Percentiles rank a stretch among this genome's conserved stretches.
Conservation (phyloP, 164 flowering plant genomes). For the Annona cherimola region DNA sequence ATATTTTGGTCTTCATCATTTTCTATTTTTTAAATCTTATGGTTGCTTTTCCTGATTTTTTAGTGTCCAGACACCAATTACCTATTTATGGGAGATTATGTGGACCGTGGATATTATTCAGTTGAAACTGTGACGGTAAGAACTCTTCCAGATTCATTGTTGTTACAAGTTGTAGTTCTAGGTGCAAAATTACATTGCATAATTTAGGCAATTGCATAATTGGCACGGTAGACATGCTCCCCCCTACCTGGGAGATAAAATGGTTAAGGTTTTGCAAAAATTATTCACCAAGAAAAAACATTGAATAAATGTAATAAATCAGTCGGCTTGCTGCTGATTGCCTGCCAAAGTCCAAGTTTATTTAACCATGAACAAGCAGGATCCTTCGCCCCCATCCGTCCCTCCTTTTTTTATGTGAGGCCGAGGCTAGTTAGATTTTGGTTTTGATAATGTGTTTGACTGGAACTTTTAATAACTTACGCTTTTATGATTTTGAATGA, state of each 20-base stretch:
- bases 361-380: background rate
- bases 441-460: too few relatives aligned
- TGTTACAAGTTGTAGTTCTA: background rate
- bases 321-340: background rate
- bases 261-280: background rate
- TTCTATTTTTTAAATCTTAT: slow-evolving; percentile 8
- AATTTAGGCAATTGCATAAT: background rate
- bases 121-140: slow-evolving; percentile 93
- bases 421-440: too few relatives aligned
- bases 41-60: slow-evolving; percentile 9
- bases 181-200: background rate
- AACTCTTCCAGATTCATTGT: slow-evolving; percentile 1
- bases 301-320: background rate
- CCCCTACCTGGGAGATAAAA: background rate
- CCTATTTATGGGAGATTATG: slow-evolving; percentile 98
- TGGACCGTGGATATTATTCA: slow-evolving; percentile 94
- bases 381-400: too few relatives aligned
- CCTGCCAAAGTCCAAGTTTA: background rate
- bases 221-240: background rate
- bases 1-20: background rate
- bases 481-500: too few relatives aligned
- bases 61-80: slow-evolving; percentile 98
- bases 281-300: background rate
- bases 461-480: too few relatives aligned
- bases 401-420: too few relatives aligned